phyloP scores from a whole-genome alignment of 495 filamentous ascomycete genomes.

The Aspergillus nanangensis region DNA sequence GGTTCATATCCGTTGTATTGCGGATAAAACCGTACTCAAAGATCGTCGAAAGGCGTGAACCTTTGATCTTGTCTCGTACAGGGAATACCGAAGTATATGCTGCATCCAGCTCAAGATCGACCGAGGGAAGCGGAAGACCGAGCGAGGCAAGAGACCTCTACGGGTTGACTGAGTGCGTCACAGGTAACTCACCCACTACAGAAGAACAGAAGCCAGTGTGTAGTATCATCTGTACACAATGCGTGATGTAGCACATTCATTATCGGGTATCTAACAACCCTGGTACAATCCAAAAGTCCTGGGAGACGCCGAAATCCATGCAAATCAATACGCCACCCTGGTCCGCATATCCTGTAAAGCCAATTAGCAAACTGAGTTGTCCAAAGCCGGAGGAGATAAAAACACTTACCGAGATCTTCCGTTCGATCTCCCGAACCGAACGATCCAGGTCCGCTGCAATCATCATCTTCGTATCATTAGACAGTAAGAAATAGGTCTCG shows the following conservation, averaged over 20 bases:
- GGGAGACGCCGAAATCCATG: slow-evolving; percentile 20
- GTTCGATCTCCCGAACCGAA: slow-evolving; percentile 84
- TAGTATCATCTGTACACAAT: slow-evolving; percentile 5
- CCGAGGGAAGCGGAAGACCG: slow-evolving; percentile 42
- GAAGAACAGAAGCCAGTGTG: no score
- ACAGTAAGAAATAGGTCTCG: slow-evolving; percentile 78
- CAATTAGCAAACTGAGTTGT: neutral
- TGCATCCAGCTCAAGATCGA: slow-evolving; percentile 58
- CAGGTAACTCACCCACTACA: no score
- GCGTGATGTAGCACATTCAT: slow-evolving; percentile 9
- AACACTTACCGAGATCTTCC: slow-evolving; percentile 80
- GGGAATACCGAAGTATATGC: slow-evolving; percentile 11
- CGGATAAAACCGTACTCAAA: slow-evolving; percentile 54
- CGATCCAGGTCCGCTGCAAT: slow-evolving; percentile 91
- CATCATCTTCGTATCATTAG: slow-evolving; percentile 85
- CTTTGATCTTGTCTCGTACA: slow-evolving; percentile 51
- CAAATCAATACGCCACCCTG: slow-evolving; percentile 69
- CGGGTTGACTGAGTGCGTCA: no score
- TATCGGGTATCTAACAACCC: slow-evolving; percentile 26
- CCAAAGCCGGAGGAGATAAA: neutral
- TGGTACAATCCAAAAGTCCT: slow-evolving; percentile 15
- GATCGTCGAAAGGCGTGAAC: slow-evolving; percentile 35
- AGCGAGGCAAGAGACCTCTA: slow-evolving; percentile 52
- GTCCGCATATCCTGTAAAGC: slow-evolving; percentile 76
- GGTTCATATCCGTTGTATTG: slow-evolving; percentile 34